Evolutionary conservation across 2,329 filamentous ascomycete genomes (phyloP), one percentile per base, ranked within the genome.

Genomic region (Monosporascus cannonballus): DNA sequence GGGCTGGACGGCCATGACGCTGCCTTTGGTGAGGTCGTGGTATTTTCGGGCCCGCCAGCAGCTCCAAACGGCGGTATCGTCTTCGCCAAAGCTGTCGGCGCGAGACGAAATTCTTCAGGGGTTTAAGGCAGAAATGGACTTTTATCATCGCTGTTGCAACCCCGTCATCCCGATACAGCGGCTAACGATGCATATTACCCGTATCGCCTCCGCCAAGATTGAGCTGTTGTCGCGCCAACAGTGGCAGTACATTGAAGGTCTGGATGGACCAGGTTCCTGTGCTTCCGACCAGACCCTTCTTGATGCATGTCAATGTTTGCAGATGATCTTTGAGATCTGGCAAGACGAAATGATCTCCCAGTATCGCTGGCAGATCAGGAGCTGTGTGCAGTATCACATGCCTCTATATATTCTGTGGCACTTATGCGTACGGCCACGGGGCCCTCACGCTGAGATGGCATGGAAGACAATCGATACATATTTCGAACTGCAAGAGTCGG

Each of bases 141-240:
- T 45, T 24, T 51, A 42, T n/a, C 46, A 55, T 20, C 20, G 41
- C 27, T 20, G 45, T 17, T 59, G 55, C 51, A 59, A 59, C 37
- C 52, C 56, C 8, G 42, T 59, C 15, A 48, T 59, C 9, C 56
- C 54, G 8, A 48, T 51, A 18, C 56, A 59, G 30, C 49, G 52
- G 4, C 20, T 51, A 18, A 53, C 49, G n/a, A 25, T 48, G 6
- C 36, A 48, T 24, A 44, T 44, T 15, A 38, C 46, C 24, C 51
- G 38, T 4, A 48, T 54, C 20, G 24, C 55, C 22, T 47, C 54
- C 15, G 25, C 27, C 15, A 59, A 57, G 51, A 49, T 54, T 25
- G 47, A 53, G 22, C 51, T 59, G 18, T 36, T 57, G 25, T 54
- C 51, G 9, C 22, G 49, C 30, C 49, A 55, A 8, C 56, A 55